Conservation (phyloP, 1,284 basidiomycete species). For the Irpex lacteus region DNA sequence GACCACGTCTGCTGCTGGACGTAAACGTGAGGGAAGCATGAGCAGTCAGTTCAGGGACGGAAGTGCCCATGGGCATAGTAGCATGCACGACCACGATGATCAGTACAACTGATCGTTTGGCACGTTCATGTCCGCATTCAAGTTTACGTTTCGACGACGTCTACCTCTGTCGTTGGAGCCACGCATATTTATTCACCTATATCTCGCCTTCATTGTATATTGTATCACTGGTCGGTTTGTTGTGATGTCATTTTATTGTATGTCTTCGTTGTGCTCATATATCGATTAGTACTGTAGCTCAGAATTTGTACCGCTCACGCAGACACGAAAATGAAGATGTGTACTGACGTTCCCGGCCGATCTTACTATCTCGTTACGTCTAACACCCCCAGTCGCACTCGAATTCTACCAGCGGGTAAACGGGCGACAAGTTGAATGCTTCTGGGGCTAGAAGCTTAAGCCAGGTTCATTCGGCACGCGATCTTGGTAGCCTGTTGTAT, state of each 20-base stretch:
- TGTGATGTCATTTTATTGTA: too few relatives aligned
- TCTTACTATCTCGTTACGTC: too few relatives aligned
- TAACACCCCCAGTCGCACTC: too few relatives aligned
- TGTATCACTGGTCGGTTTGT: too few relatives aligned
- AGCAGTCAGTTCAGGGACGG: conserved; percentile 1
- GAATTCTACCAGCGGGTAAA: not conserved
- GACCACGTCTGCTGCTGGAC: conserved; percentile 7
- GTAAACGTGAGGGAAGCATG: not conserved
- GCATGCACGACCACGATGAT: conserved; percentile 4
- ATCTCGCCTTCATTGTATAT: too few relatives aligned
- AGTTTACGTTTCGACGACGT: not conserved
- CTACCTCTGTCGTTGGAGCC: not conserved
- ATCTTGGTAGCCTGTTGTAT: too few relatives aligned
- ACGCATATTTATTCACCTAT: not conserved
- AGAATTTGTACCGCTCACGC: too few relatives aligned
- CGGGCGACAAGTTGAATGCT: not conserved
- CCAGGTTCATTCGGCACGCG: too few relatives aligned
- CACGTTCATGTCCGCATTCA: not conserved
- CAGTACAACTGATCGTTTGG: conserved; percentile 5
- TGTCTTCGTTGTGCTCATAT: too few relatives aligned
- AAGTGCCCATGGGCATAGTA: conserved; percentile 8
- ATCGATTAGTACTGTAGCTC: too few relatives aligned
- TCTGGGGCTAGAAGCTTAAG: not conserved
- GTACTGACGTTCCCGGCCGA: too few relatives aligned
- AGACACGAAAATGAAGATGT: too few relatives aligned